Base-by-base conservation (phyloP, 2,329 filamentous ascomycete genomes). In the Fusarium odoratissimum region DNA sequence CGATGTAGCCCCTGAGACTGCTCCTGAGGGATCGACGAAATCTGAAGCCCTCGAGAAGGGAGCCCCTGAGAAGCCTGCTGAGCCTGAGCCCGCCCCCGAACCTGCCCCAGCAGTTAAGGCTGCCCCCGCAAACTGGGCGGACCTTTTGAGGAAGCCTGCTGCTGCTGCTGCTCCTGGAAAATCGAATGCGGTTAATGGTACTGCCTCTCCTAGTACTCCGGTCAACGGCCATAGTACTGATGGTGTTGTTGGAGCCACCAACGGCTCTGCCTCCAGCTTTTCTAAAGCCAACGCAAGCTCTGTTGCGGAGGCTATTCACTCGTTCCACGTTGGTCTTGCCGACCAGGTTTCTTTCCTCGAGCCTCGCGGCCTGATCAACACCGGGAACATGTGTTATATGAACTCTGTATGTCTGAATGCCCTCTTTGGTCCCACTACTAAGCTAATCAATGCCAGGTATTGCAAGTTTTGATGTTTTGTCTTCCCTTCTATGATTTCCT, bases 361-460 rank as follows among this genome's bases (percentile, higher is more conserved):
- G 83, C 96, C 96, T 56, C 90, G 95, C 74, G 96, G 96, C 54
- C 88, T 99, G 79, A 93, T 97, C 75, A 99, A 99, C 83, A 97
- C 95, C 44, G 96, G 96, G 55, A 98, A 99, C 80, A 97, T 98
- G 93, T 99, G 96, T 83, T 99, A 99, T 84, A 98, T 99, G 96
- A 99, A 98, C 86, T 98, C 96, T 72, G 95, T 97, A 87, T 84
- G 93, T 85, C 35, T 11, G 7, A 11, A 28, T 19, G 14, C 13
- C 6, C 11, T 25, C 6, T 19, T 37, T 11, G 23, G 6, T n/a
- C 21, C 11, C 14, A 9, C 16, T 60, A 75, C 66, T 83, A 3
- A 21, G 23, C 63, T 87, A 78, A 88, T 75, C 35, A 41, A 12
- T 12, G 45, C 12, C 74, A 97, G 95, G 92, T 98, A 81, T 88